Evolutionary conservation across 805 yeast genomes (phyloP), one percentile per base, ranked within the genome.

Genomic region (Ogataea philodendri): DNA sequence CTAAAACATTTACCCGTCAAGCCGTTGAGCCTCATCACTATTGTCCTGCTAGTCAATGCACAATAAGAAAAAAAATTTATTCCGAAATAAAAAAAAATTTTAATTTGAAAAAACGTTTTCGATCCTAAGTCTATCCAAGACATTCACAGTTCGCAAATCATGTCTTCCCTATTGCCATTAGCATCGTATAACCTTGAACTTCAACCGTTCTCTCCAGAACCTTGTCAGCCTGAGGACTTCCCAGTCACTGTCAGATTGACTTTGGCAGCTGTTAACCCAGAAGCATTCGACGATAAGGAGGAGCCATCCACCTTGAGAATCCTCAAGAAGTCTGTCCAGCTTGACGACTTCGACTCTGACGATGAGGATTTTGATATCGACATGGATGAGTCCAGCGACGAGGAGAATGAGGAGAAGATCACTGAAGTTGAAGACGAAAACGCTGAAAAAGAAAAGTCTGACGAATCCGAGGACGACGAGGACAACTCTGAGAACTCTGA

Each of bases 181-280:
- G 82, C 95, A 48, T 80, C 96, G 13, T 89, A 79, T 70, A 82
- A 82, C 69, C 72, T 87, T 64, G 87, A 84, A 52, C 74, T 90
- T 47, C 71, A 74, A 63, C 98, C 98, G 52, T 93, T 83, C 59
- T 70, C 76, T 51, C 95, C 96, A 50, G 79, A 80, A 26, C 88
- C 88, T 33, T 95, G 96, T 42, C 78, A 85, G 57, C 85, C 82
- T 46, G 82, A 78, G 42, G 94, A 84, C 42, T 80, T 79, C 62
- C 96, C 97, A 33, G 84, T 85, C 49, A 82, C 97, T 44, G 78
- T 90, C 51, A 84, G 95, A 66, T 63, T 90, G 55, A 89, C 97
- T 35, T 74, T 90, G 76, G 98, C 96, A 46, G 95, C 98, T 42
- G 72, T 93, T 55, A 96, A 90, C 66, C 95, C 96, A 45, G 84